Base-by-base conservation (phyloP, 768 basidiomycete species). In the Leccinellum rugosiceps region DNA sequence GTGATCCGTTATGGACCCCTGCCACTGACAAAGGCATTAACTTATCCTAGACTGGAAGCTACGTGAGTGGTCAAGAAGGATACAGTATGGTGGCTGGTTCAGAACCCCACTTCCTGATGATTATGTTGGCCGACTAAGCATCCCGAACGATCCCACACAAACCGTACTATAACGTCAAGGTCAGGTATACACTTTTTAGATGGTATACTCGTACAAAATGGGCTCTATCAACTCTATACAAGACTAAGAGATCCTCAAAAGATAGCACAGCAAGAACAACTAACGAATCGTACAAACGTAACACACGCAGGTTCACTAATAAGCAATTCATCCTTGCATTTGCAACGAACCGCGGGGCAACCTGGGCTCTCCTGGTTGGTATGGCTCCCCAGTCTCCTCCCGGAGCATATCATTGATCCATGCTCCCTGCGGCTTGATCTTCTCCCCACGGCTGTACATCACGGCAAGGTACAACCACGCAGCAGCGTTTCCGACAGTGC, bases 371-470 rank as follows among this genome's bases (percentile, higher is more conserved):
- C 78, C 85, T 21, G 76, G 73, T 49, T 72, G 70, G 70, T 92
- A 92, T 13, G 75, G 77, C 69, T 92, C 87, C 28, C 84, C 83
- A 31, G 86, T 90, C 73, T 92, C 90, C 64, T 82, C 79, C 30
- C 91, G 81, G 62, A 90, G 72, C 74, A 92, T 70, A 68, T 93
- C 91, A 64, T 92, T 92, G 73, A 93, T 72, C 91, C 91, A 93
- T 49, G 86, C 86, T 38, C 91, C 91, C 13, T 87, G 82, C 23
- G 91, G 90, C 76, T 85, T 78, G 63, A 93, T 77, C 77, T 88
- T 90, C 72, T 83, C 77, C 10, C 89, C 88, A 58, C 88, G 86
- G 57, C 65, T 74, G 74, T 87, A 90, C 86, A 90, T 90, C 53
- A 90, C 88, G 9, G 91, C 91, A 54, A 93, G 75, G 69, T 84